Evolutionary conservation across 2,329 filamentous ascomycete genomes (phyloP), one percentile per base, ranked within the genome.

Genomic region (Fusarium guadeloupense): DNA sequence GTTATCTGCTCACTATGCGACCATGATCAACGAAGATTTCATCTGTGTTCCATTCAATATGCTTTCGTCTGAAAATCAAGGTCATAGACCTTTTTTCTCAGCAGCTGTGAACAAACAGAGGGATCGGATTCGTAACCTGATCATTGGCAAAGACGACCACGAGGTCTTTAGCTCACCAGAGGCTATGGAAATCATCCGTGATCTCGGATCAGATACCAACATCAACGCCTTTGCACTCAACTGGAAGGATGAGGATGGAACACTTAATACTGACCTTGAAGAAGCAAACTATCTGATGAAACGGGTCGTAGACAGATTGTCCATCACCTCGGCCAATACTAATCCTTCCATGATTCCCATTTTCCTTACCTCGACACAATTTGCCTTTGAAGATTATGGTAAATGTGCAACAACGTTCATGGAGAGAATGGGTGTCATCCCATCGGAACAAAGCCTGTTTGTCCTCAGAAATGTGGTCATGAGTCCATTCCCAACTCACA

Each of bases 251-350:
- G 44, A 65, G 1, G 60, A 80, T 13, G 78, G 76, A 0, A 67
- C 37, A 0, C 67, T 79, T 14, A 82, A 82, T 54, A 69, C 66
- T 0, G 78, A 81, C 38, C 68, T 81, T 3, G 78, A 80, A 52
- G 79, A 81, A 58, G 79, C 80, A 5, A 82, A 82, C 53, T 79
- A 81, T 54, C 71, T 83, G 19, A 83, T 80, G 74, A 73, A 72
- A 53, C 70, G 75, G 5, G 76, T 83, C 9, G 71, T 81, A 2
- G 70, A 80, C 30, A 67, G 62, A 1, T 59, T 82, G 1, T 81
- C 78, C 0, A 75, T 81, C 25, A 77, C 76, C 16, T 74, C 72
- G 1, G 73, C 75, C 0, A 68, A 72, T 9, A 76, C 78, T 6
- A 72, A 80, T 6, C 75, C 76, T 1, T 73, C 73, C 8, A 69